Evolutionary conservation across 805 yeast genomes (phyloP).

Genomic region (Candida parachauliodes): DNA sequence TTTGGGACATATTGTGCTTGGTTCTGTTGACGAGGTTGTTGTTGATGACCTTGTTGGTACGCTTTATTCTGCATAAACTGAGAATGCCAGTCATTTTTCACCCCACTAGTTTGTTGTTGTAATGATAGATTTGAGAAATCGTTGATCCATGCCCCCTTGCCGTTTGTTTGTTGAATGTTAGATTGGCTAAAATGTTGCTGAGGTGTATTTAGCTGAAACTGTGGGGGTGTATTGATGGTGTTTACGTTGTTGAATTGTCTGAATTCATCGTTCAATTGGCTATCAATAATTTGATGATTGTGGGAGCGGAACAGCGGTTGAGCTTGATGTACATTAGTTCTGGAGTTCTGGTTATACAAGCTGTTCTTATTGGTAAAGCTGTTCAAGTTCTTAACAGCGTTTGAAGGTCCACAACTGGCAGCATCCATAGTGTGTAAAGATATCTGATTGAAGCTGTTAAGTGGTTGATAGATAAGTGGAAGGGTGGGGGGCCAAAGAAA

Average conservation of each 20-base stretch:
- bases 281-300: conserved; percentile 24
- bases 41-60: conserved; percentile 11
- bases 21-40: conserved; percentile 12
- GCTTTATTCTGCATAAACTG: conserved; percentile 11
- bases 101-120: conserved; percentile 8
- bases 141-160: conserved; percentile 24
- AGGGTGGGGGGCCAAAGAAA: not conserved
- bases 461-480: not conserved
- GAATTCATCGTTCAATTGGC: conserved; percentile 36
- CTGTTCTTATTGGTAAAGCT: conserved; percentile 40
- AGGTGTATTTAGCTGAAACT: not conserved
- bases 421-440: conserved; percentile 24
- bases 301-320: conserved; percentile 13
- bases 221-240: conserved; percentile 3
- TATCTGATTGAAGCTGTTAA: not conserved
- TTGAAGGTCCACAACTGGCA: conserved; percentile 44
- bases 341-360: conserved; percentile 29
- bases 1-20: conserved; percentile 4
- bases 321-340: conserved; percentile 5
- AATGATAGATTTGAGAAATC: conserved; percentile 25
- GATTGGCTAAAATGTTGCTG: conserved; percentile 7
- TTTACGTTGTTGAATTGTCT: conserved; percentile 25
- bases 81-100: conserved; percentile 10
- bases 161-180: conserved; percentile 10
- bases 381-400: conserved; percentile 40